Evolutionary conservation across 1,139 yeast genomes (phyloP), one percentile per base, ranked within the genome.

Genomic region (Suhomyces atakaporum): DNA sequence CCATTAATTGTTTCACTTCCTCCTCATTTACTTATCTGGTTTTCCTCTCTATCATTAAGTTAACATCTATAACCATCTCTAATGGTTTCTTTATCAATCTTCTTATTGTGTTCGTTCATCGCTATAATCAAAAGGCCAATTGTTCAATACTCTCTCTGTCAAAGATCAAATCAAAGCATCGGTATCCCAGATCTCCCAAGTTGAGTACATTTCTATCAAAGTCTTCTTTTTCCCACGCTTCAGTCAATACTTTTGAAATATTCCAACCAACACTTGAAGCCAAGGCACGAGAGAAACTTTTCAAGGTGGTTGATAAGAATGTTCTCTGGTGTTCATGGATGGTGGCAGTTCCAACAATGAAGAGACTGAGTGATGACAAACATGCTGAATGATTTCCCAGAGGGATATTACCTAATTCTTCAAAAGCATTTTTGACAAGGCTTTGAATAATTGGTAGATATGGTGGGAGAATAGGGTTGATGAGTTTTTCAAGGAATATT

Each of bases 261-360:
- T 47, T 47, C 6, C 31, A 32, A 3, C 47, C 51, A 7, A 45
- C 40, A 15, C 40, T 40, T 2, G 49, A 40, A 10, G 40, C 38
- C n/a, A 44, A 29, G 2, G 40, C 27, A 8, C 13, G 9, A 7
- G 39, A 33, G 18, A 40, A 31, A 5, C 34, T 34, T 10, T 18
- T 19, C 7, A 63, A 31, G 29, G 51, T 57, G 24, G 46, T 44
- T 13, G 57, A 41, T 3, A 63, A 40, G 22, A 45, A 43, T 14
- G 47, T 54, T 16, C 58, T 44, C 29, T 61, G 59, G 3, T 25
- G 26, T 20, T 47, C 29, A 5, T 47, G 43, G 7, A 43, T 43
- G 1, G 64, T 41, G 5, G 62, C 53, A 27, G 59, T 52, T 2
- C 67, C 67, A 2, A 56, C 48, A 10, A 63, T 43, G 28, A 61